Evolutionary conservation across 768 basidiomycete species (phyloP).

Genomic region (Psilocybe tampanensis): DNA sequence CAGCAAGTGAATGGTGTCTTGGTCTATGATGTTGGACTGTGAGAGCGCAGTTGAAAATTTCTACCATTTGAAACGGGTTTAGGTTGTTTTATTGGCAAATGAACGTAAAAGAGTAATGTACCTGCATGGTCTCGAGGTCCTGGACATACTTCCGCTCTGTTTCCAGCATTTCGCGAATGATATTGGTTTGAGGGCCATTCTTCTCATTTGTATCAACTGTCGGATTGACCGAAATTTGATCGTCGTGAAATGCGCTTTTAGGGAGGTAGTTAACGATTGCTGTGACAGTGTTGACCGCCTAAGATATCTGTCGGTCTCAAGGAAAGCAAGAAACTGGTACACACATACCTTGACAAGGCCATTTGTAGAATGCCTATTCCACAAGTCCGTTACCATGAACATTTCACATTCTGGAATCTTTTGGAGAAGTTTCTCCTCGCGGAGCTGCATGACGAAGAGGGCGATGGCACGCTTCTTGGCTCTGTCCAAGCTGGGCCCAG

Average conservation of each 20-base stretch:
- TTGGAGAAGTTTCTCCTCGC: not conserved
- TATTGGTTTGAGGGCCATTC: not conserved
- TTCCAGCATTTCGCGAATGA: not conserved
- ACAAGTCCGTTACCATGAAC: not conserved
- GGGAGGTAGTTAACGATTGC: not conserved
- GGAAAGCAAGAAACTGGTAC: too few relatives aligned
- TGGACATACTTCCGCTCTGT: constrained; percentile 4
- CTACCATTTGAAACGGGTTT: not conserved
- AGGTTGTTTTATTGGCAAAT: not conserved
- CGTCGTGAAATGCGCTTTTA: not conserved
- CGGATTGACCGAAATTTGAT: not conserved
- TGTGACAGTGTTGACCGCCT: not conserved
- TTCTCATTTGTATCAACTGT: not conserved
- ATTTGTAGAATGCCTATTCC: not conserved
- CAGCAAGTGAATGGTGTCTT: not conserved
- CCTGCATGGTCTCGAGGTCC: not conserved
- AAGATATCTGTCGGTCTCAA: not conserved
- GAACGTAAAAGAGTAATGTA: not conserved
- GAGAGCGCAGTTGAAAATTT: not conserved
- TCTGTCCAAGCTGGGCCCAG: not conserved
- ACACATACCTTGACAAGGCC: not conserved
- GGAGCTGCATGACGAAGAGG: not conserved
- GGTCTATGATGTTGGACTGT: not conserved
- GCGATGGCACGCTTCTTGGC: not conserved
- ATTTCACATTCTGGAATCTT: not conserved